Base-by-base conservation (phyloP, 2,329 filamentous ascomycete genomes). In the Aureobasidium uvarum region DNA sequence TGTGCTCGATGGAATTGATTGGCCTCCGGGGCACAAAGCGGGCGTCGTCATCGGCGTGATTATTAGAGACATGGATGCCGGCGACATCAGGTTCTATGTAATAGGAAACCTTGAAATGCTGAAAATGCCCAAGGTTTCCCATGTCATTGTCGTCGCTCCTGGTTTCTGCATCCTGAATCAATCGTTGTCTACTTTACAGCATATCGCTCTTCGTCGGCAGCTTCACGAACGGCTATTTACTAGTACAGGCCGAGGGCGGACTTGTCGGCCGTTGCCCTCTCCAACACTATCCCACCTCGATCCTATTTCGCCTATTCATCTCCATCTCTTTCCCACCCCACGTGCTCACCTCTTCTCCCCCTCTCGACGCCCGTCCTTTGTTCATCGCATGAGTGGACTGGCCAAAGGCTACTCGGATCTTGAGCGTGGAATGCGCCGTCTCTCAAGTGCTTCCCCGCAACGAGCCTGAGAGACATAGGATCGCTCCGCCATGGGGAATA, bases 371-470 rank as follows among this genome's bases (percentile, higher is more conserved):
- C 33, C 28, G 36, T 38, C 28, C 39, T 38, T 20, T 41, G 39
- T 41, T 20, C 46, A 18, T 52, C 38, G 60, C 48, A 63, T 63
- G 48, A 43, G 60, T 28, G 7, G 60, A 52, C 46, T 43, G 36
- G 48, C 25, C 48, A 18, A 54, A 38, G 14, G 18, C 36, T 33
- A 54, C 7, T n/a, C 60, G 31, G 25, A 52, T 54, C 48, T 54
- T 54, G 60, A 63, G 60, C 54, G 62, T 56, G 62, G 62, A 65
- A 58, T 65, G 62, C 64, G 65, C 66, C 39, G 64, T 51, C 67
- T 51, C 58, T 62, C 39, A 23, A 62, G 56, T 60, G 43, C 60
- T 63, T 63, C 60, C 60, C 60, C 60, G 60, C 60, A 63, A 54
- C 48, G 38, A 51, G 58, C 56, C 58, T 62, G 58, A 62, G 58